These are phyloP conservation scores for Wickerhamiella occidentalis DNA, from an alignment of 805 yeast species.

Conservation along the genomic window DNA sequence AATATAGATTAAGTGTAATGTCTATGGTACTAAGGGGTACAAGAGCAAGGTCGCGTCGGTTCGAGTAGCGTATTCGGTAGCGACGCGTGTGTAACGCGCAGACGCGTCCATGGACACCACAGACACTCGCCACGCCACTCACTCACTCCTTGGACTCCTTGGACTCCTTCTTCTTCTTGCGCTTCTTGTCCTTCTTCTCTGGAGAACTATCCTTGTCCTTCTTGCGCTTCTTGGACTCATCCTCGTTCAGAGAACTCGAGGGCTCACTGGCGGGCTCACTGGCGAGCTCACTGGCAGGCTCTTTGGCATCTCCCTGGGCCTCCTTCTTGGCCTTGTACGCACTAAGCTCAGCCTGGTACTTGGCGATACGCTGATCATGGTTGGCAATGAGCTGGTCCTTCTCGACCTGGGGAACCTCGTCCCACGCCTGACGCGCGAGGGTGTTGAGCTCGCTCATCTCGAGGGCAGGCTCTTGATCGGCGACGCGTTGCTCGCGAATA, in stretches of 20 bases:
- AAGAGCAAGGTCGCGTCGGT: too few relatives aligned
- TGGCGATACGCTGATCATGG: slow-evolving; percentile 36
- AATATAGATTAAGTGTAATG: too few relatives aligned
- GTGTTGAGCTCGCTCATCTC: slow-evolving; percentile 68
- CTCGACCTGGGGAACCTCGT: slow-evolving; percentile 45
- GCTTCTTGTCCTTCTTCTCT: slow-evolving; percentile 1
- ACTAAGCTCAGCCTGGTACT: slow-evolving; percentile 33
- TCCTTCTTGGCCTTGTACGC: slow-evolving; percentile 11
- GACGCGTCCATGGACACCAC: too few relatives aligned
- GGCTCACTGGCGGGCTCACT: too few relatives aligned
- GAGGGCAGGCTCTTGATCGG: slow-evolving; percentile 47
- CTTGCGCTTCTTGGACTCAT: not conserved
- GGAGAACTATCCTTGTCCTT: slow-evolving; percentile 2
- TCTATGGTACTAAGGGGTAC: too few relatives aligned
- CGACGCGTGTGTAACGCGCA: too few relatives aligned
- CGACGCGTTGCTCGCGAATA: slow-evolving; percentile 55
- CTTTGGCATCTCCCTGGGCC: too few relatives aligned
- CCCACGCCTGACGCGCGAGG: slow-evolving; percentile 72
- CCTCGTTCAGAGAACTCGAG: too few relatives aligned
- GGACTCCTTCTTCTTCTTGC: slow-evolving; percentile 1
- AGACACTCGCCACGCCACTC: too few relatives aligned
- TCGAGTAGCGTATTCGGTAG: too few relatives aligned
- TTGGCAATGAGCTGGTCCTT: slow-evolving; percentile 36
- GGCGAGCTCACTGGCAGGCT: too few relatives aligned
- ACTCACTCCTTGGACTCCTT: not conserved